phyloP scores from a whole-genome alignment of 2,329 filamentous ascomycete genomes.

The Lachnellula cervina region DNA sequence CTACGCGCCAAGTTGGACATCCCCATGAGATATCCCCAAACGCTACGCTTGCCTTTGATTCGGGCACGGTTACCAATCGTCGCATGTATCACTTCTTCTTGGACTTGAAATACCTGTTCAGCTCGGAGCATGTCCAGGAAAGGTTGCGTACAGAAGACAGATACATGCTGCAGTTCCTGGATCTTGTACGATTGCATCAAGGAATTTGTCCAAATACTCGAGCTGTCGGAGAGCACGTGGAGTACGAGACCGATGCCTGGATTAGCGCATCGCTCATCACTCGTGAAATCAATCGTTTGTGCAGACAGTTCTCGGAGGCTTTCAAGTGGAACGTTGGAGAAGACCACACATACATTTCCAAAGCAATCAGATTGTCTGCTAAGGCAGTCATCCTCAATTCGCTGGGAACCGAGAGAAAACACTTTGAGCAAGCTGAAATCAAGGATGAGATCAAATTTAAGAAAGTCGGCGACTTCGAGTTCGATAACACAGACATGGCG shows the following conservation, averaged over 20 bases:
- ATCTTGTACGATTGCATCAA: constrained; percentile 92
- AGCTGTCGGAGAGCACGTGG: constrained; percentile 90
- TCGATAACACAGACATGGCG: constrained; percentile 47
- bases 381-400: constrained; percentile 86
- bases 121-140: constrained; percentile 82
- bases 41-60: constrained; percentile 86
- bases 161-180: constrained; percentile 90
- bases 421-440: constrained; percentile 83
- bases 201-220: constrained; percentile 93
- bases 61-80: constrained; percentile 89
- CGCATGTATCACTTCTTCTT: constrained; percentile 98
- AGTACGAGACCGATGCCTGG: constrained; percentile 98
- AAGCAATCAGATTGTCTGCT: constrained; percentile 68
- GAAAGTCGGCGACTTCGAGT: constrained; percentile 70
- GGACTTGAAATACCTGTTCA: constrained; percentile 86
- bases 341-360: constrained; percentile 60
- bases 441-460: constrained; percentile 85
- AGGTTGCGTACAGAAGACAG: constrained; percentile 76
- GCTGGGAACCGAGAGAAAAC: constrained; percentile 77
- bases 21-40: constrained; percentile 82
- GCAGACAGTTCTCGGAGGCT: constrained; percentile 80
- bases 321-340: constrained; percentile 68
- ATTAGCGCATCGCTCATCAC: constrained; percentile 94
- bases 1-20: constrained; percentile 90
- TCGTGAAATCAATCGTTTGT: constrained; percentile 88